Conservation (phyloP, 2,329 filamentous ascomycete genomes). For the Phialocephala subalpina region DNA sequence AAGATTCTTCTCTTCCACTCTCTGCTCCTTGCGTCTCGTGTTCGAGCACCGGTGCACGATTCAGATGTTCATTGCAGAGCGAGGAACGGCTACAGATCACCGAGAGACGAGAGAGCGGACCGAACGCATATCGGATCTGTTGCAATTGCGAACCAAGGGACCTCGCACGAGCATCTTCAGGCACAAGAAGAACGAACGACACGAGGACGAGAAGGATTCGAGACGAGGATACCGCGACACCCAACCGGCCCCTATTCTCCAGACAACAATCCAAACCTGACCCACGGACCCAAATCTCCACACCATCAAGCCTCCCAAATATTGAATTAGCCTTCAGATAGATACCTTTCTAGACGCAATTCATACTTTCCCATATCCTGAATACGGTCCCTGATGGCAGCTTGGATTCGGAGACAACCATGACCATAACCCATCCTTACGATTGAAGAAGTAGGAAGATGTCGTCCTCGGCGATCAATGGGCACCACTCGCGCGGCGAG, state of each 20-base stretch:
- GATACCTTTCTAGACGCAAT: too few species aligned
- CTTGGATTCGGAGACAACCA: conserved; percentile 28
- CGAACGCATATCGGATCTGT: background rate
- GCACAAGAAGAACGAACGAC: too few species aligned
- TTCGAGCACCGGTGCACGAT: background rate
- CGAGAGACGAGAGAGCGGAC: background rate
- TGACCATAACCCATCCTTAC: conserved; percentile 17
- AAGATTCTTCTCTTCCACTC: background rate
- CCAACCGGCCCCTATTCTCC: too few species aligned
- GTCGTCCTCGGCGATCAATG: background rate
- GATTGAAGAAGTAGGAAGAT: conserved; percentile 2
- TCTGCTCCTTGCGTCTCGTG: background rate
- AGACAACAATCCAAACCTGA: too few species aligned
- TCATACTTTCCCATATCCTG: too few species aligned
- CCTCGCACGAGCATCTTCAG: too few species aligned
- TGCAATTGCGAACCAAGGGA: background rate
- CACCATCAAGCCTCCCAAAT: too few species aligned
- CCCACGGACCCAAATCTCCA: too few species aligned
- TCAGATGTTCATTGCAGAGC: background rate
- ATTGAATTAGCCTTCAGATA: too few species aligned
- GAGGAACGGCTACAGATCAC: background rate
- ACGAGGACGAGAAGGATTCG: too few species aligned
- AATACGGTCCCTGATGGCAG: conserved; percentile 17
- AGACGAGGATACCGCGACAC: too few species aligned
- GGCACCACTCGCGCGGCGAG: conserved; percentile 49